Evolutionary conservation across 179 eudicot genomes (phyloP).

Genomic region (Camellia oleifera): DNA sequence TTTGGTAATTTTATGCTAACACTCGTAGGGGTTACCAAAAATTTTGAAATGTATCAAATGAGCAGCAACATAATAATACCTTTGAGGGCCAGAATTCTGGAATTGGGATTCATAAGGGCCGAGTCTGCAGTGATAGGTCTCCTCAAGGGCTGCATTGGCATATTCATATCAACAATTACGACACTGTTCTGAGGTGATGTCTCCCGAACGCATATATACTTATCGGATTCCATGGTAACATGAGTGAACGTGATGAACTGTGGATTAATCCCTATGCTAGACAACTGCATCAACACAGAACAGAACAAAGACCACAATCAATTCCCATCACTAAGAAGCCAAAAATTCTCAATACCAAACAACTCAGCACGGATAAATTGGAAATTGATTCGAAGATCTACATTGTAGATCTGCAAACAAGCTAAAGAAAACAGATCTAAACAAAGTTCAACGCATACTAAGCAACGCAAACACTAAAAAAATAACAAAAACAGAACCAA

Average conservation of each 20-base stretch:
- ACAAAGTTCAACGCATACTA: background rate
- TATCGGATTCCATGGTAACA: slow-evolving; percentile 98
- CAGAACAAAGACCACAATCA: slow-evolving; percentile 3
- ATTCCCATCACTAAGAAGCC: background rate
- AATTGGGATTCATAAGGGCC: slow-evolving; percentile 88
- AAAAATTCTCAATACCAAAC: background rate
- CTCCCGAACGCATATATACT: slow-evolving; percentile 94
- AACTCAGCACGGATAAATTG: background rate
- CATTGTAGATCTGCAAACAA: slow-evolving; percentile 25
- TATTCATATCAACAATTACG: slow-evolving; percentile 89
- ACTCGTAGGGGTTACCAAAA: background rate
- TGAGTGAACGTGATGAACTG: slow-evolving; percentile 94
- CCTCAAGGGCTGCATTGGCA: slow-evolving; percentile 94
- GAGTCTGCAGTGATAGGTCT: slow-evolving; percentile 96
- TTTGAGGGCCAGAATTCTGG: slow-evolving; percentile 83
- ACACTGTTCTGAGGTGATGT: slow-evolving; percentile 92
- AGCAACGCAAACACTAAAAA: slow-evolving; percentile 1
- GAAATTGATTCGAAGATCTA: background rate
- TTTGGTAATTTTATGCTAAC: background rate
- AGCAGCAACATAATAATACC: slow-evolving; percentile 33
- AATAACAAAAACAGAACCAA: background rate
- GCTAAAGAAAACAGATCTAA: background rate
- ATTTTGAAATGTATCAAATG: background rate
- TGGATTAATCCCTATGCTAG: slow-evolving; percentile 83
- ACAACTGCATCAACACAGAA: slow-evolving; percentile 51